A percentile compares a stretch with the other conserved stretches of the same genome.
Conservation (phyloP, 2,329 filamentous ascomycete genomes). For the Pseudocercospora pini-densiflorae region DNA sequence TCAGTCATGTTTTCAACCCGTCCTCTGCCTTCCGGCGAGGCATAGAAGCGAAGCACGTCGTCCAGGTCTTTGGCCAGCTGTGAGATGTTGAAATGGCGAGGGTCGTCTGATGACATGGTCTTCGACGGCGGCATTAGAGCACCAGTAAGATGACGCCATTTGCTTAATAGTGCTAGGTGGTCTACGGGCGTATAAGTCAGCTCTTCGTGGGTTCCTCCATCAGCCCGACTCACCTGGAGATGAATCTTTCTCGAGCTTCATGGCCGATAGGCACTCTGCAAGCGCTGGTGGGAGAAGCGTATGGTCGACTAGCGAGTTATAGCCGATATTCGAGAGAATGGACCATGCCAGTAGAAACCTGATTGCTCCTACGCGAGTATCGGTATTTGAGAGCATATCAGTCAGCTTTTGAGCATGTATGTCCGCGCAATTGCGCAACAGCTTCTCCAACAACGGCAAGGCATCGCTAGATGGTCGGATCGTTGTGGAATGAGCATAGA, state of each 20-base stretch:
- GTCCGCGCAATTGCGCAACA: neutral
- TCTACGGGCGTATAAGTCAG: too few relatives aligned
- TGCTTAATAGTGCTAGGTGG: constrained; percentile 26
- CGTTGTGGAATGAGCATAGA: neutral
- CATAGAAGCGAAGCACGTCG: neutral
- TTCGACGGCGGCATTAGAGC: constrained; percentile 38
- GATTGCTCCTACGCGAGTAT: neutral
- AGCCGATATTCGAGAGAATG: neutral
- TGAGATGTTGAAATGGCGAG: constrained; percentile 16
- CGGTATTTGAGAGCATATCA: neutral
- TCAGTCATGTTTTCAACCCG: constrained; percentile 18
- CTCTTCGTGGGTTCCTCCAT: too few relatives aligned
- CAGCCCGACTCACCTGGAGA: too few relatives aligned
- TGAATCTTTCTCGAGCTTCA: neutral
- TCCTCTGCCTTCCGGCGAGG: neutral
- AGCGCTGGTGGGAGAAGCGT: neutral
- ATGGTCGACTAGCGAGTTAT: neutral
- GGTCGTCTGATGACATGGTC: constrained; percentile 9
- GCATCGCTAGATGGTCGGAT: neutral
- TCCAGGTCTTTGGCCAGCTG: constrained; percentile 40
- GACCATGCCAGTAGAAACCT: neutral
- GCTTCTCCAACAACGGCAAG: neutral
- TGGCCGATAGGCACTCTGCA: neutral
- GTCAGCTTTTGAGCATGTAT: neutral
- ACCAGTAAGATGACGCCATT: constrained; percentile 41